Percentiles rank a stretch among this genome's conserved stretches.
Conservation (phyloP, 306 rosid genomes). For the Geum urbanum region DNA sequence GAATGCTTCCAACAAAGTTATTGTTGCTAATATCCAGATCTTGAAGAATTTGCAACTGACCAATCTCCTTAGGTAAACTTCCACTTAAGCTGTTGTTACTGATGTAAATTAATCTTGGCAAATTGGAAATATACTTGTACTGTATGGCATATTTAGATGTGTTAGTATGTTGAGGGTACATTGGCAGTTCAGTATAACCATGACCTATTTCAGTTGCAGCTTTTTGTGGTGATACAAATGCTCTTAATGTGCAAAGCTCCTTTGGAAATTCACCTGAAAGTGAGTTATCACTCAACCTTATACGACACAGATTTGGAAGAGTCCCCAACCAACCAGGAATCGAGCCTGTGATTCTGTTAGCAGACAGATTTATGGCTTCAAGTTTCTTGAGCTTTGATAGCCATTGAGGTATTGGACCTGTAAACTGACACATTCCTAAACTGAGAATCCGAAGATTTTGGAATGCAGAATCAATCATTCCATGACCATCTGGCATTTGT, state of each 20-base stretch:
- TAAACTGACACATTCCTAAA: neutral
- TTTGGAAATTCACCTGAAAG: conserved; percentile 1
- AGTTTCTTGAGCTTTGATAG: conserved; percentile 1
- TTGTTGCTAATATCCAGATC: neutral
- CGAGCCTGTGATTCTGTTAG: neutral
- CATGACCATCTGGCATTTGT: neutral
- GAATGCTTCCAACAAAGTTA: neutral
- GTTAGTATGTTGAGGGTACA: neutral
- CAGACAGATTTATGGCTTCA: neutral
- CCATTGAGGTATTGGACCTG: neutral
- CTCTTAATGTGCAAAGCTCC: neutral
- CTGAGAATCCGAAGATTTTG: neutral
- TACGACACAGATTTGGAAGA: neutral
- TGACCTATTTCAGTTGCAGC: neutral
- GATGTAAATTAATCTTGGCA: neutral
- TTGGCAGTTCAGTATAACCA: neutral
- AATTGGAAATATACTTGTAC: neutral
- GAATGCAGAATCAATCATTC: neutral
- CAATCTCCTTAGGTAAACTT: neutral
- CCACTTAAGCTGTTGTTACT: neutral
- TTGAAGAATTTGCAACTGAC: neutral
- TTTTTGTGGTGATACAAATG: neutral
- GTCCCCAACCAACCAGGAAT: conserved; percentile 7
- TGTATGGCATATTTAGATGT: too few relatives aligned
- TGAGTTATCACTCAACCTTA: neutral